Base-by-base conservation (phyloP, 1,139 yeast species). In the Pichia sp. region DNA sequence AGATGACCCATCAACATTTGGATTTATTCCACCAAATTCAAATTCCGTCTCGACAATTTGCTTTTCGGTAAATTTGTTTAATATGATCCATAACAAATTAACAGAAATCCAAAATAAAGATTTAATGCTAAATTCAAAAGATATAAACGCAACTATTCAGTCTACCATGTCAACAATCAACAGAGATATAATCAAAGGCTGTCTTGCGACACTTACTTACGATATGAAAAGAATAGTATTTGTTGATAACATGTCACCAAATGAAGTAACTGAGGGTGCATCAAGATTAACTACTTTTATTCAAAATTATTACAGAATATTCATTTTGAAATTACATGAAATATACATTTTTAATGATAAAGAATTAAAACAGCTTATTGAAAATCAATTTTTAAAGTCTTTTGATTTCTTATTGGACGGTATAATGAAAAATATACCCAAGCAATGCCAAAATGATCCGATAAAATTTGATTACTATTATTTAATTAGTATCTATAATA, bases 21-120 rank as follows among this genome's bases (percentile, higher is more conserved):
- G 79, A 3, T 79, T 77, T 50, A 55, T 78, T 22, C 87, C 88
- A 2, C 79, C 79, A 1, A 63, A 66, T 43, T 68, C 85, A 1
- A 81, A 79, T 50, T 72, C 81, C 8, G 60, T 81, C 24, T 69
- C 83, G 37, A 68, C 81, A 2, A 72, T 35, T 56, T 63, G 44
- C 60, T 76, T 35, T 56, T 68, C 35, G 62, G 64, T 37, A 54
- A 64, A 11, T 52, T 70, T 38, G 53, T 72, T 35, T 56, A 62
- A 33, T 57, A 67, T 31, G 27, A 43, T 60, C 3, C 40, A 40
- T 8, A 38, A 45, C 3, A 47, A 49, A 25, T 65, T 75, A 10
- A 19, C 28, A 5, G 31, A 40, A 8, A 11, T 32, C 35, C 46
- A 35, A 38, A 38, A 35, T 22, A 54, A 24, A 38, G 34, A 21